Percentiles rank a stretch among this genome's conserved stretches.
Conservation (phyloP, 192 early-diverging fungal genomes). For the Anaeromyces robustus region DNA sequence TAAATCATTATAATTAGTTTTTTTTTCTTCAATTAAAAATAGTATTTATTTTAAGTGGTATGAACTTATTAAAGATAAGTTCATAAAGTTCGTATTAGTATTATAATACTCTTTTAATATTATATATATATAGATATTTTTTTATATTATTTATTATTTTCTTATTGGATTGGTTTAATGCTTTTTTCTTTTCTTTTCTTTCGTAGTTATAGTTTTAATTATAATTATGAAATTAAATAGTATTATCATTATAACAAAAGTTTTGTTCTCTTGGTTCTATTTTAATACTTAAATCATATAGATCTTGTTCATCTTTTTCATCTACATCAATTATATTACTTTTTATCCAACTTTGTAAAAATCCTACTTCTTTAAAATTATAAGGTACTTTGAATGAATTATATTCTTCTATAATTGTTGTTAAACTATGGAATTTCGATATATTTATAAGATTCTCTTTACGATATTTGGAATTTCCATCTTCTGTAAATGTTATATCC, state of each 20-base stretch:
- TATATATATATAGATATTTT: no score
- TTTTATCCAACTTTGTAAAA: not conserved
- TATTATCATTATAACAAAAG: not conserved
- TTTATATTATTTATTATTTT: no score
- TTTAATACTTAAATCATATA: not conserved
- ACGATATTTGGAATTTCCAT: not conserved
- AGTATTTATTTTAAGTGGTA: no score
- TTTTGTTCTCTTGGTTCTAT: not conserved
- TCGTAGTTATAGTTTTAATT: no score
- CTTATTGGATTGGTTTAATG: no score
- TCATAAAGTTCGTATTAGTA: no score
- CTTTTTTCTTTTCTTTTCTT: no score
- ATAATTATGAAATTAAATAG: no score
- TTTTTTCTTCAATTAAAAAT: no score
- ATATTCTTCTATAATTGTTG: not conserved
- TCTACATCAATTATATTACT: not conserved
- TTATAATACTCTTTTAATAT: no score
- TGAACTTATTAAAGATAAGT: no score
- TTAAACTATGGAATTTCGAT: not conserved
- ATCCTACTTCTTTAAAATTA: not conserved
- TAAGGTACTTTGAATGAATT: not conserved
- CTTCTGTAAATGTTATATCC: not conserved
- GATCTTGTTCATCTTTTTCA: not conserved
- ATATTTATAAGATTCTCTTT: not conserved
- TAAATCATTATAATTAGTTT: no score